phyloP scores from a whole-genome alignment of 192 early-diverging fungal genomes.

The Entomortierella parvispora region DNA sequence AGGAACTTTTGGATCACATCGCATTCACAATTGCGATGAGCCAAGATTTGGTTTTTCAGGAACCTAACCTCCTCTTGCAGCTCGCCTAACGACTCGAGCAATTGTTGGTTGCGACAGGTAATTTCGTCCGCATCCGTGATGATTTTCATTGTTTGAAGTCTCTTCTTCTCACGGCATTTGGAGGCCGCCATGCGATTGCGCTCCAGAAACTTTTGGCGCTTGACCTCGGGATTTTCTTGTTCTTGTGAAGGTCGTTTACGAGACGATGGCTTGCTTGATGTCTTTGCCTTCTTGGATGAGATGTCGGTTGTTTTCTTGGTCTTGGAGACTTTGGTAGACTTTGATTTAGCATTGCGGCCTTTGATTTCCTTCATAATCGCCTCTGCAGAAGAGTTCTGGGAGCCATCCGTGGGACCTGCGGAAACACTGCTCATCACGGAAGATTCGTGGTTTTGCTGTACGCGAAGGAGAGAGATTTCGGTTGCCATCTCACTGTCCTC shows the following conservation, averaged over 20 bases:
- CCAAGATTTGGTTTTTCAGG: slow-evolving; percentile 41
- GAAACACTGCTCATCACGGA: too few species aligned
- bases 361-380: too few species aligned
- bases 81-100: slow-evolving; percentile 25
- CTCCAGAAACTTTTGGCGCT: slow-evolving; percentile 50
- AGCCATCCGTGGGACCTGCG: too few species aligned
- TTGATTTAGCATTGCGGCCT: background rate
- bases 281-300: background rate
- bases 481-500: too few species aligned
- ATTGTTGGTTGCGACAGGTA: slow-evolving; percentile 32
- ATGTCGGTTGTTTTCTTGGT: background rate
- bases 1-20: slow-evolving; percentile 48
- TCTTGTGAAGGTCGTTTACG: slow-evolving; percentile 17
- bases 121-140: slow-evolving; percentile 42
- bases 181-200: slow-evolving; percentile 52
- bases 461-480: too few species aligned
- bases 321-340: too few species aligned
- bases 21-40: slow-evolving; percentile 40
- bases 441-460: too few species aligned
- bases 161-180: slow-evolving; percentile 48
- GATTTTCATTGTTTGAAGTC: slow-evolving; percentile 42
- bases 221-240: slow-evolving; percentile 31
- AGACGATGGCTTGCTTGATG: background rate
- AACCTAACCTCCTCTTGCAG: slow-evolving; percentile 39
- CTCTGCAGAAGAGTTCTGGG: too few species aligned